Conservation (phyloP, 2,329 filamentous ascomycete genomes). For the Simplicillium aogashimaense region DNA sequence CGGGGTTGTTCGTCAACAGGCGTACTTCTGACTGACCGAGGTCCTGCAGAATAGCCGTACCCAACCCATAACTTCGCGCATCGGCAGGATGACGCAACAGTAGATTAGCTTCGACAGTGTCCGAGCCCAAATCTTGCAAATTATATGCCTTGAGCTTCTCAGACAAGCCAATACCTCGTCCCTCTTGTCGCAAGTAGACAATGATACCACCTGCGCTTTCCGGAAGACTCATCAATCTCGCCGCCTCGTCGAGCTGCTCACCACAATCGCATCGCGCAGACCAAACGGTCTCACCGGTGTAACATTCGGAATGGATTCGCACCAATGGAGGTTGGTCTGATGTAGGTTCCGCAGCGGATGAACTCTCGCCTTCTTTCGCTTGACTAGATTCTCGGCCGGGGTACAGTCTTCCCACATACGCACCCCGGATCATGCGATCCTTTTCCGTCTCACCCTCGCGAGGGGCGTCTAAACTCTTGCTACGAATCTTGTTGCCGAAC, state of each 20-base stretch:
- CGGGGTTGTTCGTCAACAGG: conserved; percentile 91
- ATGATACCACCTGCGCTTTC: conserved; percentile 64
- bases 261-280: conserved; percentile 96
- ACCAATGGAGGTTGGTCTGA: conserved; percentile 54
- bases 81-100: conserved; percentile 87
- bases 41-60: conserved; percentile 87
- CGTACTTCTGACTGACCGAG: conserved; percentile 70
- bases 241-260: conserved; percentile 94
- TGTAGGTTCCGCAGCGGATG: conserved; percentile 1
- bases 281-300: conserved; percentile 98
- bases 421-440: conserved; percentile 88
- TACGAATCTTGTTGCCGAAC: conserved; percentile 78
- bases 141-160: conserved; percentile 99
- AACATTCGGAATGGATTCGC: conserved; percentile 95
- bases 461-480: conserved; percentile 59
- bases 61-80: conserved; percentile 89
- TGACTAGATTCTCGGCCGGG: conserved; percentile 70
- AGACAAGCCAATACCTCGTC: conserved; percentile 84
- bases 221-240: conserved; percentile 77
- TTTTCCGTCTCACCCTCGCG: conserved; percentile 72
- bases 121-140: conserved; percentile 89
- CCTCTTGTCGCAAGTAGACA: conserved; percentile 91
- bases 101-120: conserved; percentile 94
- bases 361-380: conserved; percentile 25
- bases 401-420: conserved; percentile 79